Conservation (phyloP, 345 rosid species). For the Eucalyptus virginea region DNA sequence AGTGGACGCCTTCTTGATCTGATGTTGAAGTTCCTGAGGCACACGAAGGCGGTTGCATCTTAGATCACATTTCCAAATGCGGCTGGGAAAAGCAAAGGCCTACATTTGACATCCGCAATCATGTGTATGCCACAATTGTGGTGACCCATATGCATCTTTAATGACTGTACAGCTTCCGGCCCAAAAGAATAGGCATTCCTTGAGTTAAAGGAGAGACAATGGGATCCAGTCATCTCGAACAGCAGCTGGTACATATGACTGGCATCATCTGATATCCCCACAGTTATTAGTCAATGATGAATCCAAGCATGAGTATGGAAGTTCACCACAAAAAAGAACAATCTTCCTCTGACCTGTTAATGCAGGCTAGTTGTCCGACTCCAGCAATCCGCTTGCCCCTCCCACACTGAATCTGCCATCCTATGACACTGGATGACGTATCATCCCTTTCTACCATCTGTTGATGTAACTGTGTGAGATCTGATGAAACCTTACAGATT, state of each 20-base stretch:
- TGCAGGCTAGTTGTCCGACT: neutral
- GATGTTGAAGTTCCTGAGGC: neutral
- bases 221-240: neutral
- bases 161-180: neutral
- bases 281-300: neutral
- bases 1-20: neutral
- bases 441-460: neutral
- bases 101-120: neutral
- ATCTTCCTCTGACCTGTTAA: slow-evolving; percentile 11
- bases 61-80: neutral
- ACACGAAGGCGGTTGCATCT: neutral
- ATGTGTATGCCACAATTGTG: neutral
- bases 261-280: neutral
- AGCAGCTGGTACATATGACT: neutral
- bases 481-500: neutral
- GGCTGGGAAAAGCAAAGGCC: neutral
- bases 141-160: neutral
- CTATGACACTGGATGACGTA: neutral
- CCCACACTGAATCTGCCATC: slow-evolving; percentile 4
- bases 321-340: neutral
- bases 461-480: neutral
- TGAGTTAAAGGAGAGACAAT: neutral
- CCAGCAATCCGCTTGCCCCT: neutral
- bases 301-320: neutral
- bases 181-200: neutral